Evolutionary conservation across 2,329 filamentous ascomycete species (phyloP), one percentile per base, ranked within the genome.

Genomic region (Plectosphaerella plurivora): DNA sequence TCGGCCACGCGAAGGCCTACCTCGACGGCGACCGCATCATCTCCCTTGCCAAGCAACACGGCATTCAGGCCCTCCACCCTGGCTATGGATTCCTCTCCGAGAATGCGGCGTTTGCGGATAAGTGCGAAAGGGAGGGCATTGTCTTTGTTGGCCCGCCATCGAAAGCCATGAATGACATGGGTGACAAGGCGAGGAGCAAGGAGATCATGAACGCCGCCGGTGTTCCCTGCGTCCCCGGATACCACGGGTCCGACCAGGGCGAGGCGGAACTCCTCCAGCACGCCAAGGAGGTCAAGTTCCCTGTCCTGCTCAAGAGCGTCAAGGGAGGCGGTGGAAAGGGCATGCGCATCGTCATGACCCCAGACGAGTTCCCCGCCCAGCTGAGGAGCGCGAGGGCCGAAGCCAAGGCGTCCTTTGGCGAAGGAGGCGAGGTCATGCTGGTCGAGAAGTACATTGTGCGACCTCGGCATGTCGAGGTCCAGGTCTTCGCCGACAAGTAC

Each of bases 21-120:
- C 84, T 99, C 42, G 93, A 99, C 68, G 92, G 92, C 52, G 89
- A 96, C 63, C 85, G 89, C 57, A 97, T 99, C 65, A 93, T 99
- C 57, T 80, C 84, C 25, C 84, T 96, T 53, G 94, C 93, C 14
- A 91, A 92, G 73, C 78, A 88, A 62, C 83, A 93, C 63, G 88
- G 88, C 44, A 97, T 95, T 63, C 84, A 93, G 66, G 93, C 91
- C 5, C 87, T 99, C 60, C 94, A 99, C 69, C 94, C 94, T 0
- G 94, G 94, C 22, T 99, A 99, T 73, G 94, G 94, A 44, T 99
- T 96, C 65, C 74, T 97, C 59, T 95, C 89, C 56, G 94, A 99
- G 73, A 99, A 99, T 70, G 86, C 93, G 8, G 83, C 79, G 6
- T 99, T 99, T 67, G 94, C 94, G 3, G 84, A 85, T 62, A 86